These are phyloP conservation scores for Cytauxzoon felis DNA, from an alignment of 169 alveolate genomes.

Conservation along the genomic window DNA sequence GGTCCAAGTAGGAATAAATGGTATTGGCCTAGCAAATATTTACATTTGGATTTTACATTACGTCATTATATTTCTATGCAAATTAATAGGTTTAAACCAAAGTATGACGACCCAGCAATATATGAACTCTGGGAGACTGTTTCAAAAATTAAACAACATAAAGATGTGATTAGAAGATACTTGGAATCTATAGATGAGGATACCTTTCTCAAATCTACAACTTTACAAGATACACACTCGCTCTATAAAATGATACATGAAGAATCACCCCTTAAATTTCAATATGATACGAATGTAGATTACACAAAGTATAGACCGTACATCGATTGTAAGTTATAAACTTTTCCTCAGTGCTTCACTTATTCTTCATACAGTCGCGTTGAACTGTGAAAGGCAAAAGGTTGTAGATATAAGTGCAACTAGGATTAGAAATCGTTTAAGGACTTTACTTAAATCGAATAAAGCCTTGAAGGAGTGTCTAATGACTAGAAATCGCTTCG, in stretches of 20 bases:
- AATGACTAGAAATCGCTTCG: constrained; percentile 64
- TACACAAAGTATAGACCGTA: constrained; percentile 14
- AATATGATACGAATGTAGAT: not conserved
- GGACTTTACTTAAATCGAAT: constrained; percentile 13
- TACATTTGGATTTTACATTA: constrained; percentile 71
- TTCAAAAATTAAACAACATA: constrained; percentile 1
- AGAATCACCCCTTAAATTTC: constrained; percentile 1
- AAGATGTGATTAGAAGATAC: constrained; percentile 3
- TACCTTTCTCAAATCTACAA: constrained; percentile 23
- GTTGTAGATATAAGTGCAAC: not conserved
- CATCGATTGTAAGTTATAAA: not conserved
- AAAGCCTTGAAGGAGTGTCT: constrained; percentile 1
- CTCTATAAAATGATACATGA: constrained; percentile 7
- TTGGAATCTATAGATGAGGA: constrained; percentile 33
- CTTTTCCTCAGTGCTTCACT: not conserved
- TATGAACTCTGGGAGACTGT: constrained; percentile 52
- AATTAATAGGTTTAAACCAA: constrained; percentile 60
- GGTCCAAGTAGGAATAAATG: constrained; percentile 69
- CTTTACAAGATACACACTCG: constrained; percentile 46
- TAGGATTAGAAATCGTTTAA: not conserved
- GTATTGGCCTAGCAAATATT: constrained; percentile 77
- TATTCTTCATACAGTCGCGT: constrained; percentile 13
- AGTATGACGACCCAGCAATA: constrained; percentile 39
- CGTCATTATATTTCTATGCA: constrained; percentile 73
- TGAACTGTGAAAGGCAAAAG: constrained; percentile 6